Conservation (phyloP, 805 yeast genomes). For the Candida peoriensis region DNA sequence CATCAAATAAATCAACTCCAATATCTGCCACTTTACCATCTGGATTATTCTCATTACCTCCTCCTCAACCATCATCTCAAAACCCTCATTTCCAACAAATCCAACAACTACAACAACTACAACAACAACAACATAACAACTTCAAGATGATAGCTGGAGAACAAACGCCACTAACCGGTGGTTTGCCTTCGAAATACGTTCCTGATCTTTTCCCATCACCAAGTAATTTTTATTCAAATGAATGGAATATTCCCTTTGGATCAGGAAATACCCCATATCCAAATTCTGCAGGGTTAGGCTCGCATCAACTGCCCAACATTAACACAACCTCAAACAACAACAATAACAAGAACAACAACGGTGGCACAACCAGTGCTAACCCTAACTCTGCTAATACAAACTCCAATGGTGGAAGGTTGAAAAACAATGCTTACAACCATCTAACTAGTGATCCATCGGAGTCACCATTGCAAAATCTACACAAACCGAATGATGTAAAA, state of each 20-base stretch:
- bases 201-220: slow-evolving; percentile 79
- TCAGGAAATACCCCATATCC: slow-evolving; percentile 35
- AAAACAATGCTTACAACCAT: background rate
- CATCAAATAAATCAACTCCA: slow-evolving; percentile 11
- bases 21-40: slow-evolving; percentile 23
- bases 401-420: slow-evolving; percentile 1
- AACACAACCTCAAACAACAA: background rate
- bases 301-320: slow-evolving; percentile 16
- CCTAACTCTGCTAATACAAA: background rate
- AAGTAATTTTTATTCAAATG: slow-evolving; percentile 62
- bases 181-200: slow-evolving; percentile 65
- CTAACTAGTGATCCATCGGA: slow-evolving; percentile 11
- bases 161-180: slow-evolving; percentile 65
- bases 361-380: slow-evolving; percentile 1
- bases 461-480: slow-evolving; percentile 12
- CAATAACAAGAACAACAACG: slow-evolving; percentile 1
- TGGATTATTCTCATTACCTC: slow-evolving; percentile 27
- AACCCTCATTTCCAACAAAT: slow-evolving; percentile 23
- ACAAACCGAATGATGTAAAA: background rate
- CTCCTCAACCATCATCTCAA: slow-evolving; percentile 24
- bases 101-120: slow-evolving; percentile 2
- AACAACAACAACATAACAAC: slow-evolving; percentile 10
- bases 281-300: slow-evolving; percentile 20
- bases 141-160: slow-evolving; percentile 38
- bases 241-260: slow-evolving; percentile 47